These are phyloP conservation scores for Aspergillus sclerotioniger DNA, from an alignment of 495 filamentous ascomycete genomes.

Conservation along the genomic window DNA sequence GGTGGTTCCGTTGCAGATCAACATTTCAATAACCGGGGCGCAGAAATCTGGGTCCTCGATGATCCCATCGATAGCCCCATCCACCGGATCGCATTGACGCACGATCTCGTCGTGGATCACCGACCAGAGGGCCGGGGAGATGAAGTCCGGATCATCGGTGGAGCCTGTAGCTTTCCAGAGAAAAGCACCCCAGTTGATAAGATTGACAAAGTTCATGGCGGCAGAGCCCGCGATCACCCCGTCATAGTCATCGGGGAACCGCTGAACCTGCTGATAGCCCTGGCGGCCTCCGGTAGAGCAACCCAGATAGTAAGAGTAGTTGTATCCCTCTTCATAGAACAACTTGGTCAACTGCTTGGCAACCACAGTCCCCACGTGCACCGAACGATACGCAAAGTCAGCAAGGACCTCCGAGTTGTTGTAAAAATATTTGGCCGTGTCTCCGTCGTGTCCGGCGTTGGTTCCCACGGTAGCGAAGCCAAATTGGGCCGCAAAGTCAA, in stretches of 20 bases:
- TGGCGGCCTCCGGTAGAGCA: slow-evolving; percentile 58
- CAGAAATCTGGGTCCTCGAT: slow-evolving; percentile 62
- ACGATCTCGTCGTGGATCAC: slow-evolving; percentile 57
- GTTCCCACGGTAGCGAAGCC: slow-evolving; percentile 57
- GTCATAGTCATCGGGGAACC: slow-evolving; percentile 58
- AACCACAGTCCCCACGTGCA: slow-evolving; percentile 52
- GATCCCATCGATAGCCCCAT: slow-evolving; percentile 63
- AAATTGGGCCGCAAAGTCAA: slow-evolving; percentile 40
- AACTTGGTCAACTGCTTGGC: slow-evolving; percentile 48
- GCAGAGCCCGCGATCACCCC: slow-evolving; percentile 63
- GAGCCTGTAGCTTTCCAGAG: slow-evolving; percentile 53
- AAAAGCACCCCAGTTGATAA: slow-evolving; percentile 53
- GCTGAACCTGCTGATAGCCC: slow-evolving; percentile 50
- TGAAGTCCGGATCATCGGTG: slow-evolving; percentile 45
- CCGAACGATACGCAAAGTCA: slow-evolving; percentile 48
- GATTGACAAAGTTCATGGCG: slow-evolving; percentile 48
- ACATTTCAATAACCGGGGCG: slow-evolving; percentile 47
- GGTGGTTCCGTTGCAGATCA: slow-evolving; percentile 48
- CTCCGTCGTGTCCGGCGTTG: slow-evolving; percentile 59
- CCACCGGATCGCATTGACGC: slow-evolving; percentile 62
- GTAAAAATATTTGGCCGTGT: slow-evolving; percentile 49
- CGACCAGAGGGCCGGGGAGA: slow-evolving; percentile 49
- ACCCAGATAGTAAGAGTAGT: slow-evolving; percentile 54
- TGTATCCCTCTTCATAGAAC: slow-evolving; percentile 46
- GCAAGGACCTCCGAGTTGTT: slow-evolving; percentile 49